Evolutionary conservation across 2,329 filamentous ascomycete species (phyloP).

Genomic region (Penicillium sclerotigenum): DNA sequence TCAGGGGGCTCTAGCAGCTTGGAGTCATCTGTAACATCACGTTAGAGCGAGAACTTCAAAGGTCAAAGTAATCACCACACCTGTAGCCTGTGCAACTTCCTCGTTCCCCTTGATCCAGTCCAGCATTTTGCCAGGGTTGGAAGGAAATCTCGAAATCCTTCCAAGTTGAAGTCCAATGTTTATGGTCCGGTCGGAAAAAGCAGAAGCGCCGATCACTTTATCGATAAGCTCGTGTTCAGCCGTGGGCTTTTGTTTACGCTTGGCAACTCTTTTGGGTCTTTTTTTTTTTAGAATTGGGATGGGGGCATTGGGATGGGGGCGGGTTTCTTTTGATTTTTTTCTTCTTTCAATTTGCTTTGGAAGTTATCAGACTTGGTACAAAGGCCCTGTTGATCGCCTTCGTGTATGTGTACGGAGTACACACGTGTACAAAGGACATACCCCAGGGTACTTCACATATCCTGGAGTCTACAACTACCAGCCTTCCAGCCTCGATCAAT

Average conservation of each 20-base stretch:
- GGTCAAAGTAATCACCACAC: conserved; percentile 4
- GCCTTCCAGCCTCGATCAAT: not conserved
- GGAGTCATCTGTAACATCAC: conserved; percentile 40
- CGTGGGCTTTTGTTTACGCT: not conserved
- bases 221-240: conserved; percentile 3
- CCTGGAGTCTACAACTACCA: not conserved
- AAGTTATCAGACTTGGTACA: not conserved
- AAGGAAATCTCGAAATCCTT: not conserved
- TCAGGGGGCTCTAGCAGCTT: conserved; percentile 58
- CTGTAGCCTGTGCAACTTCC: conserved; percentile 13
- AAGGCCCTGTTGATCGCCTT: not conserved
- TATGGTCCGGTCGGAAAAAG: conserved; percentile 23
- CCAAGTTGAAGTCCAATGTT: conserved; percentile 28
- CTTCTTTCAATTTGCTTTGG: too few species aligned
- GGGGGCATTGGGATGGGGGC: not conserved
- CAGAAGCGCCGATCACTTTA: conserved; percentile 12
- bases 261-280: not conserved
- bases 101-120: conserved; percentile 28
- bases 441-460: not conserved
- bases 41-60: not conserved
- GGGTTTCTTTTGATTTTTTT: not conserved
- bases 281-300: too few species aligned
- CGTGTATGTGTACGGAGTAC: not conserved
- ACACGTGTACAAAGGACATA: not conserved
- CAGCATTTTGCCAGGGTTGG: conserved; percentile 15